Evolutionary conservation across 306 rosid species (phyloP), one percentile per base, ranked within the genome.

Genomic region (Arachis hypogaea): DNA sequence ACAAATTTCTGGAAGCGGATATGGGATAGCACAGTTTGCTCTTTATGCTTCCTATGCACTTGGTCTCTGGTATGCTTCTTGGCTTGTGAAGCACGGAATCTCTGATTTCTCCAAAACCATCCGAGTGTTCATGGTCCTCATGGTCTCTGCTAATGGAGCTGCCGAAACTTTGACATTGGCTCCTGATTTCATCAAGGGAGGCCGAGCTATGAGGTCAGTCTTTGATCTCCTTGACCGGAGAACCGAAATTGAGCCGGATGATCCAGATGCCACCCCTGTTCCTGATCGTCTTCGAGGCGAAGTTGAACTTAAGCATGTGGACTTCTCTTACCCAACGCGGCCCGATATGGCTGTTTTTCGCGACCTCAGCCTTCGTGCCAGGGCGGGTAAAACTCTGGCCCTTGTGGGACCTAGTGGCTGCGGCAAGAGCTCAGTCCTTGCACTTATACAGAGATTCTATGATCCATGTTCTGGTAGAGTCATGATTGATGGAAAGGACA

Each of bases 11-110:
- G 99, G 97, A 64, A 94, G 97, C 63, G 99, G 96, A 73, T 94
- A 81, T 69, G 99, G 99, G 29, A 76, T 94, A 69, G 97, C 97
- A 71, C 99, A 94, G 85, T 94, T 94, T 80, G 91, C 93, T 43
- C 96, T 94, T 28, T 94, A 94, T 78, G 96, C 93, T 69, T 94
- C 99, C 36, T 94, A 94, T 80, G 97, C 97, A 60, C 89, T 94
- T 5, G 99, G 99, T 75, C 97, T 94, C 73, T 94, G 99, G 99
- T 94, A 94, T 76, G 99, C 99, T 65, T 94, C 99, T 9, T 94
- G 99, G 99, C 96, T 94, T 46, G 99, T 94, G 51, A 94, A 92
- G 86, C 99, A 94, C 30, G 97, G 96, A 7, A 90, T 94, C 65
- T 94, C 97, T 0, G 97, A 94, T 72, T 94, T 94, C 91, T 94